Base-by-base conservation (phyloP, 2,329 filamentous ascomycete species). In the Septoria petroselini region DNA sequence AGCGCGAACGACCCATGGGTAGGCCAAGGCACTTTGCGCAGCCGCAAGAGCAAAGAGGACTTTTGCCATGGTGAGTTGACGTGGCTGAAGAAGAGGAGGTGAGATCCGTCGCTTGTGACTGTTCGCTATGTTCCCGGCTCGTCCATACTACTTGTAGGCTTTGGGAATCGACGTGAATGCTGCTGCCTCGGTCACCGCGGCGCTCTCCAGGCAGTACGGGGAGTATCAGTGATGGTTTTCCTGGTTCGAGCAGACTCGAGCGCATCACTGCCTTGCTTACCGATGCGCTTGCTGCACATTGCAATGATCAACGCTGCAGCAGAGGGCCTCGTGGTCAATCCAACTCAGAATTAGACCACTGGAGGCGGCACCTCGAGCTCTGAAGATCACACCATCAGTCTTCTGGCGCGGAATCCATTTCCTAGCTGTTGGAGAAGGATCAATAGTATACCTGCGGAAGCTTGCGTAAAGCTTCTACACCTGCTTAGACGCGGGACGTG, bases 1-100 rank as follows among this genome's bases (percentile, higher is more conserved):
- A 41, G 64, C 58, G n/a, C 65, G 47, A 5, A 62, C 57, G 5
- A 71, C 66, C 51, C 66, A 71, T 11, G 68, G 69, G 47, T 68
- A 72, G 14, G 68, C 66, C 14, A 58, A 53, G 14, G 58, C 62
- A 45, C 49, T 29, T 11, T 48, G 49, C 18, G 46, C 53, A 15
- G 49, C 53, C 14, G 50, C 45, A 4, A 55, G 41, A 30, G 53
- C 42, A 1, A 47, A 9, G 8, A 53, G 14, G 30, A 53, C 33
- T 37, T 43, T 41, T 18, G 53, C 49, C 53, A 55, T 55, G 12
- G n/a, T 44, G 40, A 18, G n/a, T n/a, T n/a, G 21, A 37, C 5
- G n/a, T 5, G 9, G 31, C 19, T 25, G n/a, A n/a, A n/a, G n/a
- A n/a, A n/a, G n/a, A n/a, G n/a, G n/a, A n/a, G n/a, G n/a, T n/a